phyloP scores from a whole-genome alignment of 2,329 filamentous ascomycete species.

The Aureobasidium sp. region DNA sequence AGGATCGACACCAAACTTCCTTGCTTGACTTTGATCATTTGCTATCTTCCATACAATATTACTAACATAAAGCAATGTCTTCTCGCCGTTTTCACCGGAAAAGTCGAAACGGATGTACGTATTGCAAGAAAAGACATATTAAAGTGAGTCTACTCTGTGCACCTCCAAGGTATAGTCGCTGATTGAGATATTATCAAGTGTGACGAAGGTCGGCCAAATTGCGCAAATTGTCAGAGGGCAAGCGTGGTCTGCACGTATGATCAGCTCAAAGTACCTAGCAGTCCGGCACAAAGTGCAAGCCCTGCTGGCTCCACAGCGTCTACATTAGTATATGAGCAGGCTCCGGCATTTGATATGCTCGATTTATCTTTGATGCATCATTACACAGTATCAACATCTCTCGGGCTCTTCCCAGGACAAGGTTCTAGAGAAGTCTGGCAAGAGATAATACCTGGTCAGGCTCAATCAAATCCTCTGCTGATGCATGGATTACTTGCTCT shows the following conservation, averaged over 20 bases:
- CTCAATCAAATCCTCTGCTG: conserved; percentile 6
- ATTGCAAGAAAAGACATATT: conserved; percentile 26
- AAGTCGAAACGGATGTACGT: conserved; percentile 23
- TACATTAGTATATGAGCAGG: conserved; percentile 8
- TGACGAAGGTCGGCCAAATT: conserved; percentile 24
- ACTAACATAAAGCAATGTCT: conserved; percentile 21
- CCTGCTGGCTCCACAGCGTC: conserved; percentile 1
- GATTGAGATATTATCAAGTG: conserved; percentile 21
- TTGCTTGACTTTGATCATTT: not conserved
- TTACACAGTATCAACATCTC: conserved; percentile 24
- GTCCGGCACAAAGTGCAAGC: not conserved
- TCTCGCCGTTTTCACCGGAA: conserved; percentile 26
- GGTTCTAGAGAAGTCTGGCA: conserved; percentile 19
- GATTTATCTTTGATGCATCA: conserved; percentile 26
- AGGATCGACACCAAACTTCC: no score
- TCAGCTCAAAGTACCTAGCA: conserved; percentile 10
- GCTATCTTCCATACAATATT: conserved; percentile 9
- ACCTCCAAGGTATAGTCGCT: not conserved
- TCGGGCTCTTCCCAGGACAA: conserved; percentile 19
- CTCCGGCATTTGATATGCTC: conserved; percentile 22
- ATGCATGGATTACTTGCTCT: conserved; percentile 15
- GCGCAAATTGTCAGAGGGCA: conserved; percentile 25
- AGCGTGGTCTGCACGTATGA: conserved; percentile 22
- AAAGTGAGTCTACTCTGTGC: conserved; percentile 21
- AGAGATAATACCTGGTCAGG: conserved; percentile 5